phyloP scores from a whole-genome alignment of 1,284 basidiomycete genomes.

The Hymenochaete sp. region DNA sequence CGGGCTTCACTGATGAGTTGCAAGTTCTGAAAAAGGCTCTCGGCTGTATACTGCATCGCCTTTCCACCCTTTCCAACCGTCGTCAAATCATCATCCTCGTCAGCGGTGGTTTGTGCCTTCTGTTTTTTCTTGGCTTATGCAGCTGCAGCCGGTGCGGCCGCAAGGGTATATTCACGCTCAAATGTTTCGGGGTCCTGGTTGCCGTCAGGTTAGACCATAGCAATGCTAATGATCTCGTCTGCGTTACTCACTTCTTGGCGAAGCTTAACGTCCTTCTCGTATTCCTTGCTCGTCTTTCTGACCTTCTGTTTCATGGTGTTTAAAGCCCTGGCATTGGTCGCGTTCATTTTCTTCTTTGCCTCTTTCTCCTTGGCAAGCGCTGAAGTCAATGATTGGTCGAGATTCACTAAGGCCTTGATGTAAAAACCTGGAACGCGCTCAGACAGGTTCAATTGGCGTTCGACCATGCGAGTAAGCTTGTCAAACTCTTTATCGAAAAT shows the following conservation, averaged over 20 bases:
- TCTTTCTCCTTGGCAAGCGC: constrained; percentile 84
- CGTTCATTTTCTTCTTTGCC: constrained; percentile 92
- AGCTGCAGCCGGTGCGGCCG: constrained; percentile 41
- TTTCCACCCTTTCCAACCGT: constrained; percentile 91
- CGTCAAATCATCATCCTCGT: constrained; percentile 69
- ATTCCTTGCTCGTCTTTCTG: constrained; percentile 86
- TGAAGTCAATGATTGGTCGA: constrained; percentile 71
- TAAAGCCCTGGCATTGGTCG: constrained; percentile 87
- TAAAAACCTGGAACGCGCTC: constrained; percentile 88
- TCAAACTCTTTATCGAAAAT: constrained; percentile 80
- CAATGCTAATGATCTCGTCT: background rate
- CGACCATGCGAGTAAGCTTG: constrained; percentile 85
- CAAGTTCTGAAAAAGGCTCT: constrained; percentile 90
- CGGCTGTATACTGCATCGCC: constrained; percentile 75
- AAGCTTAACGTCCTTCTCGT: constrained; percentile 73
- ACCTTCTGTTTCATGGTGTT: constrained; percentile 97
- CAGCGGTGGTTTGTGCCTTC: constrained; percentile 29
- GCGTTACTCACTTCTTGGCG: constrained; percentile 67
- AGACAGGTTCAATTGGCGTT: constrained; percentile 78
- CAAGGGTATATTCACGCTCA: constrained; percentile 61
- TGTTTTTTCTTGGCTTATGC: constrained; percentile 30
- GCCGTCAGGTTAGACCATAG: constrained; percentile 12
- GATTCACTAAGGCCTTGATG: constrained; percentile 66
- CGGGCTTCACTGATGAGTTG: constrained; percentile 90
- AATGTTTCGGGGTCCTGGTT: constrained; percentile 82